Base-by-base conservation (phyloP, 257 asterid genomes). In the Solanum chiquidenum region DNA sequence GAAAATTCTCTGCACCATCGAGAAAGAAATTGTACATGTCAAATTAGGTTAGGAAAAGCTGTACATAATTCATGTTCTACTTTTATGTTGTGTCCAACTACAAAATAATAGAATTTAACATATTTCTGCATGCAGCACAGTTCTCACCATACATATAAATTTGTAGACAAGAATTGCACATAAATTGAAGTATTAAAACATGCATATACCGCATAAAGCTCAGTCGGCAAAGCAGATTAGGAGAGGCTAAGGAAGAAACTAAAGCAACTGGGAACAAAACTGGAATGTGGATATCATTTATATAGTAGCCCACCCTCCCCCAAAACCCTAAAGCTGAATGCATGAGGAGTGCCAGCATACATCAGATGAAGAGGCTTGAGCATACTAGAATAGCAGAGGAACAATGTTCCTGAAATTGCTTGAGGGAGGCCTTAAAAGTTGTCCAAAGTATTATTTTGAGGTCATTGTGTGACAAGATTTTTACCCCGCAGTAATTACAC, bases 1-100 rank as follows among this genome's bases (percentile, higher is more conserved):
- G 94, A 92, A 93, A 83, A 94, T 89, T 87, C 98, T 95, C 99
- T 97, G 99, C 92, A 92, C 79, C 89, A 91, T 79, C 72, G 40
- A 90, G 88, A 86, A 86, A 69, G 34, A 79, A 34, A 88, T 85
- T 85, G 46, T 58, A 49, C 55, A 52, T 18, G 46, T 74, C 46
- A 85, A 87, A 87, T 68, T 79, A 75, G 84, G 55, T 52, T 42
- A 83, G 40, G 77, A 83, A 84, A 80, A 42, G 55, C 46, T 83
- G 86, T 79, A 88, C 72, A 72, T n/a, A 58, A 73, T 64, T 49
- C 68, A 79, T 52, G 84, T 49, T 62, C 84, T 52, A 86, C 84
- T 38, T 64, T 71, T 16, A 44, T 80, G 85, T 20, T 10, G 58
- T 21, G 42, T 38, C 60, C 38, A 82, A 52, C 68, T 31, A 82